These are phyloP conservation scores for Amanita jacksonii DNA, from an alignment of 768 basidiomycete species.

Conservation along the genomic window DNA sequence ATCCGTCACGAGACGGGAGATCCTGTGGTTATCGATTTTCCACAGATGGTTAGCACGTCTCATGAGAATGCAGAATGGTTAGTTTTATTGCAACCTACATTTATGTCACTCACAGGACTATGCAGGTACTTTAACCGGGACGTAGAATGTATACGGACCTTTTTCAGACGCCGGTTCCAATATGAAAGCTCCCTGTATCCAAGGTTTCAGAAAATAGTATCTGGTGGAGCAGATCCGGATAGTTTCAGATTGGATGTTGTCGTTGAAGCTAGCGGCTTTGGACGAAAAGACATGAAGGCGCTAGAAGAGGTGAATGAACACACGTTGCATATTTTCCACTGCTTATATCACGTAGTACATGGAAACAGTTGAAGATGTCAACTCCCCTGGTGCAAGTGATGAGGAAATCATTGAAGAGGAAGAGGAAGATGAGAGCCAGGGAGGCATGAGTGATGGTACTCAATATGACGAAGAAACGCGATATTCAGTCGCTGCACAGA, in stretches of 20 bases:
- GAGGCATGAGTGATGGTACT: conserved; percentile 16
- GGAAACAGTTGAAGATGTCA: conserved; percentile 37
- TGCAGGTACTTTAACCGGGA: conserved; percentile 97
- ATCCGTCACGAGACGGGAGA: conserved; percentile 67
- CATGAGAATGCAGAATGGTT: conserved; percentile 97
- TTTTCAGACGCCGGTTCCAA: conserved; percentile 84
- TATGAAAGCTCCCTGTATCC: conserved; percentile 91
- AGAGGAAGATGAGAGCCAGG: conserved; percentile 20
- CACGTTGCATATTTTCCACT: conserved; percentile 13
- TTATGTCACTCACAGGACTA: conserved; percentile 9
- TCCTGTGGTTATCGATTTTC: conserved; percentile 95
- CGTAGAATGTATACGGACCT: conserved; percentile 90
- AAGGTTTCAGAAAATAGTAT: conserved; percentile 60
- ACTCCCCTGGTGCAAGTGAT: conserved; percentile 15
- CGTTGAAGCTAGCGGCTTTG: conserved; percentile 92
- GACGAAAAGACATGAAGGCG: conserved; percentile 68
- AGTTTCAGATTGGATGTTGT: conserved; percentile 82
- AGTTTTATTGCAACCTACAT: conserved; percentile 17
- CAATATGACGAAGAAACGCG: conserved; percentile 23
- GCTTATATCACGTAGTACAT: conserved; percentile 45
- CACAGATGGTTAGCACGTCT: conserved; percentile 97
- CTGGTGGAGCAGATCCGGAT: conserved; percentile 32
- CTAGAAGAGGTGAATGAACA: conserved; percentile 66
- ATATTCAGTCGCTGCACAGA: conserved; percentile 15
- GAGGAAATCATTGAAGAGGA: conserved; percentile 19